phyloP scores from a whole-genome alignment of 805 yeast genomes.

The Candida methanosorbosa region DNA sequence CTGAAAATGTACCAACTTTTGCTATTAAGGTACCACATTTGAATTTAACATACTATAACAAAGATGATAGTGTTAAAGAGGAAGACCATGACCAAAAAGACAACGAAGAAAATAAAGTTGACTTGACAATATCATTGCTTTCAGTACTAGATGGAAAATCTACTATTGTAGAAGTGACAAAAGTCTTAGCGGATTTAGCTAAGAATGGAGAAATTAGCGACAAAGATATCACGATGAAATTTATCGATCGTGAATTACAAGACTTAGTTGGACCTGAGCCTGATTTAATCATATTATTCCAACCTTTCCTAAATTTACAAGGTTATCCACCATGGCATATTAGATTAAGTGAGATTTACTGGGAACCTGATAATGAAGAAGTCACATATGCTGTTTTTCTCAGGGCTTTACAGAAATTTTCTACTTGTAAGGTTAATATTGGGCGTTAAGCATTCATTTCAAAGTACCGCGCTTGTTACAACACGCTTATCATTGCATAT shows the following conservation, averaged over 20 bases:
- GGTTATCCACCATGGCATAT: constrained; percentile 99
- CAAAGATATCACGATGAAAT: constrained; percentile 62
- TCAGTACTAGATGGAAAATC: constrained; percentile 82
- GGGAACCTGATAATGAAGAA: constrained; percentile 79
- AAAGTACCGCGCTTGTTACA: too few species aligned
- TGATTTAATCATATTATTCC: constrained; percentile 75
- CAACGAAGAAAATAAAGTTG: constrained; percentile 24
- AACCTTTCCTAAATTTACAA: constrained; percentile 81
- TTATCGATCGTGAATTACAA: constrained; percentile 64
- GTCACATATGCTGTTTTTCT: constrained; percentile 79
- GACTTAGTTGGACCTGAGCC: constrained; percentile 89
- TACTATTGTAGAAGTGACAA: constrained; percentile 81
- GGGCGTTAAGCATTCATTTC: constrained; percentile 74
- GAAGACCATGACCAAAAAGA: constrained; percentile 19
- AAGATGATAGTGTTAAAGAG: constrained; percentile 23
- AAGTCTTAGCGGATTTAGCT: constrained; percentile 74
- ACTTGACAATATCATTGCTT: constrained; percentile 57
- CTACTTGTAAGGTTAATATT: constrained; percentile 78
- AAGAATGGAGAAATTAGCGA: constrained; percentile 48
- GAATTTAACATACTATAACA: constrained; percentile 38
- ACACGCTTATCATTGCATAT: not conserved
- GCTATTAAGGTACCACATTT: constrained; percentile 60
- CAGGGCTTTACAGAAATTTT: constrained; percentile 65
- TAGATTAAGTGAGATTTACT: constrained; percentile 80
- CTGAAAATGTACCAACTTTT: constrained; percentile 54